These are phyloP conservation scores for Neurospora sp. DNA, from an alignment of 495 filamentous ascomycete genomes.

Conservation along the genomic window DNA sequence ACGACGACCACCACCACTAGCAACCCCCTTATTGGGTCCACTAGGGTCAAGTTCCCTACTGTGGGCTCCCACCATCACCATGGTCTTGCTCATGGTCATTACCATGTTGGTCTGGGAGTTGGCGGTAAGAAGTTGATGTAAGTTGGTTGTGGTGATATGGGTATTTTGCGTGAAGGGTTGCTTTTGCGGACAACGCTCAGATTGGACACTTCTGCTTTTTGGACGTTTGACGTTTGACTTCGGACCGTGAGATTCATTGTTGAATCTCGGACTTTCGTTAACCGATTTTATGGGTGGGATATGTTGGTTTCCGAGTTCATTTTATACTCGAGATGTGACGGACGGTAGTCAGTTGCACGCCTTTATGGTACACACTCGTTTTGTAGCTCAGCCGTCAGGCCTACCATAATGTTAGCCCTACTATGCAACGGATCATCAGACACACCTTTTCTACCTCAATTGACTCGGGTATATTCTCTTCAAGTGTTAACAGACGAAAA, in stretches of 20 bases:
- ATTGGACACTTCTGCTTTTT: not conserved
- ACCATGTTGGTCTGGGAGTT: not conserved
- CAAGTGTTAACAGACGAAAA: not conserved
- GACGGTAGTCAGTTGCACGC: not conserved
- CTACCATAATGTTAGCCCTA: not conserved
- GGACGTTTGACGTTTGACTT: not conserved
- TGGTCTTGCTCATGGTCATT: not conserved
- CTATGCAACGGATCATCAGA: not conserved
- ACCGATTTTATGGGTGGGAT: not conserved
- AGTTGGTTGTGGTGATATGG: not conserved
- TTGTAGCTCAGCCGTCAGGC: not conserved
- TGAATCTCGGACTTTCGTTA: not conserved
- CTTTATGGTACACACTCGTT: not conserved
- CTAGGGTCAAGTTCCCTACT: not conserved
- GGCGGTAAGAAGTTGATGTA: not conserved
- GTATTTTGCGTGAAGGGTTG: not conserved
- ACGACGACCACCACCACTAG: not conserved
- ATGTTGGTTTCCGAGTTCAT: not conserved
- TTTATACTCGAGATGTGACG: not conserved
- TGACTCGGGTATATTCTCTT: not conserved
- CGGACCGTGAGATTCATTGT: not conserved
- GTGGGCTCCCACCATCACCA: not conserved
- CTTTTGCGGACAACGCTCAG: not conserved
- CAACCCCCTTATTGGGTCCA: not conserved
- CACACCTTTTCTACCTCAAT: not conserved